Base-by-base conservation (phyloP, 2,329 filamentous ascomycete genomes). In the Alternaria triticimaculans region DNA sequence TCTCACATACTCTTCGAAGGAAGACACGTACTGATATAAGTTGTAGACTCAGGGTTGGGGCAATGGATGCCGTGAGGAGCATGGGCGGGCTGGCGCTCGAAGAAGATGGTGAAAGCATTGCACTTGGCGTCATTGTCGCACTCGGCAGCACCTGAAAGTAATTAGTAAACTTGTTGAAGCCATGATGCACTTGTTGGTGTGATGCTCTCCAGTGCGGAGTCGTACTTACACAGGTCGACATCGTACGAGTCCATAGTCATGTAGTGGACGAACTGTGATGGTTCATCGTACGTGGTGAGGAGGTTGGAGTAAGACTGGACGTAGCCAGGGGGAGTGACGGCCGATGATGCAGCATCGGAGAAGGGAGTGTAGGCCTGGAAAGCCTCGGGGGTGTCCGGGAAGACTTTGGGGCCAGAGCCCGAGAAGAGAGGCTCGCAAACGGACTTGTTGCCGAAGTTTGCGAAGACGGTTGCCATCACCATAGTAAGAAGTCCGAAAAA, bases 41-140 rank as follows among this genome's bases (percentile, higher is more conserved):
- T 73, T 10, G 67, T 68, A 43, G 51, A 68, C 5, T 60, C 21
- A 15, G 72, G 66, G 21, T 71, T 62, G 3, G 60, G 33, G 60
- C 73, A 74, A 4, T 54, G 45, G 7, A 25, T 10, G 10, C 60
- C 61, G 11, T 26, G 26, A 51, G 68, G 67, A 4, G 66, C 55
- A 11, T 62, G 15, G 25, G 21, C 37, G 1, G 70, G 72, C 15
- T 63, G 56, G 43, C 70, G 67, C 49, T 72, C 70, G 43, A 67
- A 69, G 60, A 67, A 74, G 59, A 71, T 65, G 54, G 71, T 68
- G 68, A 73, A 70, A 12, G 62, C 61, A 12, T 64, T 60, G 57
- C 71, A 73, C 11, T 63, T 58, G 14, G 21, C 45, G n/a, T 61
- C 64, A 6, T 15, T 26, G 25, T 64, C 30, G 41, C 69, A 72